Percentiles rank a stretch among this genome's conserved stretches.
phyloP scores from a whole-genome alignment of 2,329 filamentous ascomycete species.

The Trichoderma pleuroti region DNA sequence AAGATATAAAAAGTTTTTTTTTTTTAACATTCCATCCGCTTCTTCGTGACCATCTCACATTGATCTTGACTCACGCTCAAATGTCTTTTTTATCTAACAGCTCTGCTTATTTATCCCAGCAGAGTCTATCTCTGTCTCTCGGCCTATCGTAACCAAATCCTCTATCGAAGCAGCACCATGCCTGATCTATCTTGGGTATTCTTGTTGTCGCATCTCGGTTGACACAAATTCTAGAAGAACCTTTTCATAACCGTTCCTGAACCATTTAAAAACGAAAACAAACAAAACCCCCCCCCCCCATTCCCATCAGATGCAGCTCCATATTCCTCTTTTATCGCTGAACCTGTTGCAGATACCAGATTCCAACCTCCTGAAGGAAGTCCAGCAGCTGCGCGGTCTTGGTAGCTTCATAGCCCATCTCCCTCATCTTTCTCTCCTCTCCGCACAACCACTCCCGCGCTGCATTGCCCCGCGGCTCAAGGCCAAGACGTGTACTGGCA shows the following conservation, averaged over 20 bases:
- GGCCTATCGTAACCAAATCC: background rate
- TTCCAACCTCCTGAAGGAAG: slow-evolving; percentile 12
- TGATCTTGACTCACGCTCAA: background rate
- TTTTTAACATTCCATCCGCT: background rate
- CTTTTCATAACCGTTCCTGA: no score
- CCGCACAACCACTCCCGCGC: slow-evolving; percentile 20
- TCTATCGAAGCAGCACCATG: background rate
- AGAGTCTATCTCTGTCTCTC: background rate
- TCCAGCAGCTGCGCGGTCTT: background rate
- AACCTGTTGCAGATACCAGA: background rate
- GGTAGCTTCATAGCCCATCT: slow-evolving; percentile 9
- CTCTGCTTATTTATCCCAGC: background rate
- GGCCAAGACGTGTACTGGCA: background rate
- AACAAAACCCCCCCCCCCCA: background rate
- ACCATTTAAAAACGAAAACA: background rate
- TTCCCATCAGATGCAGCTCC: background rate
- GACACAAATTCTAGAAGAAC: background rate
- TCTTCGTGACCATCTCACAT: background rate
- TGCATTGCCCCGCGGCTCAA: slow-evolving; percentile 1
- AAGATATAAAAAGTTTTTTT: background rate
- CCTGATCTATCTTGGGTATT: background rate
- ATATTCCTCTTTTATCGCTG: background rate
- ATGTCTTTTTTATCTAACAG: background rate
- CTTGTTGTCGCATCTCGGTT: background rate
- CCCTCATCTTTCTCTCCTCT: slow-evolving; percentile 5